Base-by-base conservation (phyloP, 371 early-diverging fungal species). In the Lichtheimia corymbifera region DNA sequence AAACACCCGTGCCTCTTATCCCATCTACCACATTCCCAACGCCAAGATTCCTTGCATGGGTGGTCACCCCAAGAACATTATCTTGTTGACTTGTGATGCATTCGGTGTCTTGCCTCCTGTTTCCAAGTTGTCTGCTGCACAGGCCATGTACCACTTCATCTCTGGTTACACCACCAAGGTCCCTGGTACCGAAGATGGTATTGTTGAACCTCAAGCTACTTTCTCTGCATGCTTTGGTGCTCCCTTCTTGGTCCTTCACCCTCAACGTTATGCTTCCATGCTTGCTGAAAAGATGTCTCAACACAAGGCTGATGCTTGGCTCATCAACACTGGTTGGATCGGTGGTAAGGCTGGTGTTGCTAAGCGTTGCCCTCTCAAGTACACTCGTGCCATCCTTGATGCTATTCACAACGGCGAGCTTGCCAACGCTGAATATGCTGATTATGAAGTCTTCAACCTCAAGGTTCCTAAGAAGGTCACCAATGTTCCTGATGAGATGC, bases 61-160 rank as follows among this genome's bases (percentile, higher is more conserved):
- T 58, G 88, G 90, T 56, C 95, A 95, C 79, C 97, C 97, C 55
- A 85, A 87, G 74, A 96, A 97, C 86, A 93, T 97, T 64, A 90
- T 97, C 72, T 76, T 97, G 66, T 79, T 97, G 63, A 97, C 97
- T 20, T 96, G 96, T 76, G 97, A 97, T 67, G 97, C 97, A 55
- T 96, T 96, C 68, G 97, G 97, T 66, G 93, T 97, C 52, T 82
- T 97, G 59, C 97, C 97, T 5, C 97, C 97, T 51, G 92, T 97
- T 35, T 85, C 95, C 66, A 93, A 91, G 76, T 80, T 97, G 65
- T 90, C 89, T 5, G 76, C 93, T 2, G 87, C 81, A 0, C 97
- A 97, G 73, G 94, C 91, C 68, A 94, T 94, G 92, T 97, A 96
- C 85, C 97, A 97, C 83, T 97, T 97, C 79, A 94, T 96, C 71